phyloP scores from a whole-genome alignment of 495 filamentous ascomycete genomes.

The Aspergillus saccharolyticus region DNA sequence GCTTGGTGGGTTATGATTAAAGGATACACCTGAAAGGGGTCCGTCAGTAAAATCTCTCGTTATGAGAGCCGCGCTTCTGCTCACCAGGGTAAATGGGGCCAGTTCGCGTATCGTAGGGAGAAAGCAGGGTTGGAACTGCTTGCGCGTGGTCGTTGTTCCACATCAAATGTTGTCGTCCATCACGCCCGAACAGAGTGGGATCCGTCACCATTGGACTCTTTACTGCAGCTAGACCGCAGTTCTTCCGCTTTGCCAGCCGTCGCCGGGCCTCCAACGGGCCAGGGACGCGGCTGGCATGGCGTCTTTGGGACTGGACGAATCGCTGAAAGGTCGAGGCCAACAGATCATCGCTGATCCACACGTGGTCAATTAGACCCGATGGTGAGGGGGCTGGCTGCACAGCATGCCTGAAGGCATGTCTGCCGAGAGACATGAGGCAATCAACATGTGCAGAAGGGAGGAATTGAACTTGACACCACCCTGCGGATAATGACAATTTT shows the following conservation, averaged over 20 bases:
- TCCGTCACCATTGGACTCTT: slow-evolving; percentile 24
- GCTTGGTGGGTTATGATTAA: not conserved
- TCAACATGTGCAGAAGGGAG: slow-evolving; percentile 26
- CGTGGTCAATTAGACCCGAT: slow-evolving; percentile 28
- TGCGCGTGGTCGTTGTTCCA: slow-evolving; percentile 28
- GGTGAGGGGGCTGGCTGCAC: slow-evolving; percentile 25
- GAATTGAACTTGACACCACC: slow-evolving; percentile 14
- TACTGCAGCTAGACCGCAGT: slow-evolving; percentile 41
- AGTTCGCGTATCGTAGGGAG: not conserved
- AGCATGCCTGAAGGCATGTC: slow-evolving; percentile 42
- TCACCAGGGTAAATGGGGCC: too few species aligned
- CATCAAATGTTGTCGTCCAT: slow-evolving; percentile 44
- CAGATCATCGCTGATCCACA: slow-evolving; percentile 54
- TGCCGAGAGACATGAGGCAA: slow-evolving; percentile 39
- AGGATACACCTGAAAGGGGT: not conserved
- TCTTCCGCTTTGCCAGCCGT: slow-evolving; percentile 46
- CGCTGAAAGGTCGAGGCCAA: slow-evolving; percentile 46
- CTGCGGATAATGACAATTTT: not conserved
- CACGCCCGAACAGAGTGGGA: slow-evolving; percentile 40
- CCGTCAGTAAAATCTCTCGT: not conserved
- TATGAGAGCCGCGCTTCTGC: too few species aligned
- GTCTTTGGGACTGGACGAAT: slow-evolving; percentile 38
- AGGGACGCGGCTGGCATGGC: slow-evolving; percentile 52
- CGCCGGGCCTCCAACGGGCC: slow-evolving; percentile 56
- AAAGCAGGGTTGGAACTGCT: not conserved